Evolutionary conservation across 2,329 filamentous ascomycete genomes (phyloP).

Genomic region (Aspergillus hiratsukae): DNA sequence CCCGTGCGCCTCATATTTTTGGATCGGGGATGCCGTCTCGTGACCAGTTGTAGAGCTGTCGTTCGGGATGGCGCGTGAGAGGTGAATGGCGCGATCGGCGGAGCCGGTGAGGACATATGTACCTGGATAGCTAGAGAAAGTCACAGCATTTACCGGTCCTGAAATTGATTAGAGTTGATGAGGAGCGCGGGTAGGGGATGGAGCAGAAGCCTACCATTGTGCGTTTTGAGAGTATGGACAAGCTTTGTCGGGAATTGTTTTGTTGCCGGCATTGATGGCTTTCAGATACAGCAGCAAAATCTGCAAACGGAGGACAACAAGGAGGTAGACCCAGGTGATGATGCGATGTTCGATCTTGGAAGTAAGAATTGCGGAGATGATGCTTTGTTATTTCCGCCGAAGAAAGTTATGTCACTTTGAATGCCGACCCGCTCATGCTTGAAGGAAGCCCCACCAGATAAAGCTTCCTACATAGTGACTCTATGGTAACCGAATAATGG

Average conservation of each 20-base stretch:
- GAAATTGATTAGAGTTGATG: neutral
- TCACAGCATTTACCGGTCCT: conserved; percentile 69
- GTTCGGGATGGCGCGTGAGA: conserved; percentile 63
- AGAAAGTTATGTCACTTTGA: neutral
- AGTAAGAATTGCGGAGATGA: neutral
- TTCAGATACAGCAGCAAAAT: neutral
- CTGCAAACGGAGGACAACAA: neutral
- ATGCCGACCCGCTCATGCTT: neutral
- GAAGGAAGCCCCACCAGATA: neutral
- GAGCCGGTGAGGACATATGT: conserved; percentile 81
- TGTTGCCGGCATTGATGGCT: conserved; percentile 22
- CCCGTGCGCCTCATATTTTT: conserved; percentile 83
- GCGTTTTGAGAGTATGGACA: conserved; percentile 42
- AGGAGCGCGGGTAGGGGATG: neutral
- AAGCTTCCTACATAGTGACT: neutral
- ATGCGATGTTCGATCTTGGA: neutral
- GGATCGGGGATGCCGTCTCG: conserved; percentile 59
- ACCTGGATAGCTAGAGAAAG: conserved; percentile 67
- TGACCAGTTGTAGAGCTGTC: conserved; percentile 29
- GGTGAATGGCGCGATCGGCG: conserved; percentile 75
- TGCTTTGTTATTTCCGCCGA: conserved; percentile 4
- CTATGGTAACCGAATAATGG: neutral
- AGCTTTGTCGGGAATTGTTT: conserved; percentile 36
- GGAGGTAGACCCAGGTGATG: neutral
- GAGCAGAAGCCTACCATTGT: conserved; percentile 33